Evolutionary conservation across 2,329 filamentous ascomycete genomes (phyloP).

Genomic region (Penicillium sp.): DNA sequence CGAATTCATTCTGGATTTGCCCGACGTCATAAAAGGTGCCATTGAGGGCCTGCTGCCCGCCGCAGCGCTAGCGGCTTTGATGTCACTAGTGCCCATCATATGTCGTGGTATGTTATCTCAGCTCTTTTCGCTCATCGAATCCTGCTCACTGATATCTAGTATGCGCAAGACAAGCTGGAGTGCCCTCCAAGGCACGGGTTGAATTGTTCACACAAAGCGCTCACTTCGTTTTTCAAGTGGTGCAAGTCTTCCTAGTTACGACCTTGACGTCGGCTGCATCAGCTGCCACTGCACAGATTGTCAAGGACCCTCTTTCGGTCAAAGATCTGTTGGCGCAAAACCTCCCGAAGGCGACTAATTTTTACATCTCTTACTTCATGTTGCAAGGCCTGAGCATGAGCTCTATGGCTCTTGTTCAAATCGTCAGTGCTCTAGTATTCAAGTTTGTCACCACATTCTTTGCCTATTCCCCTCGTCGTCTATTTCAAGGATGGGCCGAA

Average conservation of each 20-base stretch:
- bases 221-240: slow-evolving; percentile 71
- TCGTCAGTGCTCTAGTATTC: slow-evolving; percentile 69
- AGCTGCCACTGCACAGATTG: slow-evolving; percentile 64
- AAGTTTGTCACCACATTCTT: slow-evolving; percentile 70
- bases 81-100: slow-evolving; percentile 81
- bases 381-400: slow-evolving; percentile 82
- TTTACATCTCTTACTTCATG: slow-evolving; percentile 93
- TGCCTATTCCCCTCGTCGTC: slow-evolving; percentile 67
- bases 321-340: slow-evolving; percentile 69
- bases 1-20: slow-evolving; percentile 72
- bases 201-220: slow-evolving; percentile 88
- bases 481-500: slow-evolving; percentile 72
- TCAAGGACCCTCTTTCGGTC: slow-evolving; percentile 61
- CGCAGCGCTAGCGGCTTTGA: slow-evolving; percentile 74
- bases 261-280: slow-evolving; percentile 81
- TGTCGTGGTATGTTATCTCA: slow-evolving; percentile 61
- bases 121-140: not conserved
- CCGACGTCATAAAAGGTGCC: slow-evolving; percentile 68
- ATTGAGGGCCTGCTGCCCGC: slow-evolving; percentile 82
- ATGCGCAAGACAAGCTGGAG: slow-evolving; percentile 74
- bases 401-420: slow-evolving; percentile 69
- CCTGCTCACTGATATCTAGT: slow-evolving; percentile 45
- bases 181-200: slow-evolving; percentile 73
- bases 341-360: slow-evolving; percentile 84
- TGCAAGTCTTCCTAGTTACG: slow-evolving; percentile 87